Evolutionary conservation across 805 yeast genomes (phyloP).

Genomic region (Wickerhamiella sergipiensis): DNA sequence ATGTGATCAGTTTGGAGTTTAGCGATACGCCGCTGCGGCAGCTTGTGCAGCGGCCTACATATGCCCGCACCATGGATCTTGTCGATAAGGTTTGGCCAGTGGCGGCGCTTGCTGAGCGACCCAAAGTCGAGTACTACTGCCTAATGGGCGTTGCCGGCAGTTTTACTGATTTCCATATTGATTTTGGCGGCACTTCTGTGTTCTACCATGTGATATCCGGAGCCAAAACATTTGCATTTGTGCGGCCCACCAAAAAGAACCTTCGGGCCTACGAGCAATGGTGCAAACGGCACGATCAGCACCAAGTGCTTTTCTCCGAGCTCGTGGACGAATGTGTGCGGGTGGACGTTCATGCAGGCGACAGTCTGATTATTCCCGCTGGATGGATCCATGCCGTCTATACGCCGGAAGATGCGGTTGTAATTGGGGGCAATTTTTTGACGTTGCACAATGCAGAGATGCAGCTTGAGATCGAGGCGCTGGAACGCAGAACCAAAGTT

Average conservation of each 20-base stretch:
- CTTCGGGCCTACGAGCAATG: conserved; percentile 51
- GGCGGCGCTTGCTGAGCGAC: conserved; percentile 14
- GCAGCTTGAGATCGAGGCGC: conserved; percentile 45
- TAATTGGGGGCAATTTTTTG: conserved; percentile 79
- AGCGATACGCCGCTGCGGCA: conserved; percentile 41
- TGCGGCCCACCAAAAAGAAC: conserved; percentile 60
- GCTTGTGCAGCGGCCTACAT: conserved; percentile 44
- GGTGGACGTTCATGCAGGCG: conserved; percentile 46
- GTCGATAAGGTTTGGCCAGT: conserved; percentile 54
- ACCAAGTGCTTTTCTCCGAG: conserved; percentile 51
- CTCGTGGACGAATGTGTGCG: conserved; percentile 36
- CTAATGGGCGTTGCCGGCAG: conserved; percentile 73
- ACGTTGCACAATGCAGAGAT: conserved; percentile 48
- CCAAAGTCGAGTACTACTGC: conserved; percentile 50
- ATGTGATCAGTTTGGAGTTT: conserved; percentile 73
- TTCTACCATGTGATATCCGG: conserved; percentile 77
- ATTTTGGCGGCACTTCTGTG: conserved; percentile 86
- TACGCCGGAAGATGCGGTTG: conserved; percentile 68
- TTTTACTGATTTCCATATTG: conserved; percentile 82
- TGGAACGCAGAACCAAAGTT: conserved; percentile 59
- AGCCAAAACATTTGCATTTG: conserved; percentile 55
- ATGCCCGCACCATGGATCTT: conserved; percentile 53
- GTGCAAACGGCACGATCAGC: conserved; percentile 56
- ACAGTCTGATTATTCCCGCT: conserved; percentile 69
- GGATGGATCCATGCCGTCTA: conserved; percentile 91